Base-by-base conservation (phyloP, 2,329 filamentous ascomycete species). In the Fusarium sp. region DNA sequence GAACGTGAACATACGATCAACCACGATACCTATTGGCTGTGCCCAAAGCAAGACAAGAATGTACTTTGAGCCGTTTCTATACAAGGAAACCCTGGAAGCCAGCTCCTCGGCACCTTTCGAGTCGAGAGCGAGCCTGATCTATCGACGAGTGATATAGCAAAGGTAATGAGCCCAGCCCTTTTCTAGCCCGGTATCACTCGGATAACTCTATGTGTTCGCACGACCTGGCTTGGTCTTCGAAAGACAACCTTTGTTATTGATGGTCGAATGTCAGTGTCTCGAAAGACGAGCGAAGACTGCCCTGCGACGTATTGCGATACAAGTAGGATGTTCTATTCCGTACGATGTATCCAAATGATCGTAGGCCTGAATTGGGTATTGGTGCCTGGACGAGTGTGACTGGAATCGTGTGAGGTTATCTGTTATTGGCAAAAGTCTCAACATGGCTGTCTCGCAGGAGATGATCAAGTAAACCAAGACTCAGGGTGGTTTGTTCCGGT, bases 401-500 rank as follows among this genome's bases (percentile, higher is more conserved):
- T 51, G 31, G 21, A 25, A 7, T 25, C n/a, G 16, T 41, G 18
- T 26, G 14, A 18, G 39, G 31, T 16, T 18, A 51, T 26, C 18
- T 6, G 31, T 8, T 23, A 51, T 31, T 41, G 18, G 18, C 16
- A 41, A 31, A 41, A 25, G 31, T 34, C 25, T 26, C 23, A 28
- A 19, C 49, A 39, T 25, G 79, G 70, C 2, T 42, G 23, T 13
- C 37, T 41, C n/a, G 21, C 37, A 49, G 37, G 34, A 23, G 19
- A 13, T 16, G 19, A 48, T 21, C n/a, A 28, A 48, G 18, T 23
- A 25, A 8, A 14, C 21, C 19, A 43, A 30, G 26, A 30, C n/a
- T 3, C 8, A 63, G 42, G 48, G 23, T 18, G 25, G 19, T 25
- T 26, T 12, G 30, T 28, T 41, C 21, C 21, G 26, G 30, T 31